Conservation (phyloP, 345 rosid genomes). For the Eucalyptus virginea region DNA sequence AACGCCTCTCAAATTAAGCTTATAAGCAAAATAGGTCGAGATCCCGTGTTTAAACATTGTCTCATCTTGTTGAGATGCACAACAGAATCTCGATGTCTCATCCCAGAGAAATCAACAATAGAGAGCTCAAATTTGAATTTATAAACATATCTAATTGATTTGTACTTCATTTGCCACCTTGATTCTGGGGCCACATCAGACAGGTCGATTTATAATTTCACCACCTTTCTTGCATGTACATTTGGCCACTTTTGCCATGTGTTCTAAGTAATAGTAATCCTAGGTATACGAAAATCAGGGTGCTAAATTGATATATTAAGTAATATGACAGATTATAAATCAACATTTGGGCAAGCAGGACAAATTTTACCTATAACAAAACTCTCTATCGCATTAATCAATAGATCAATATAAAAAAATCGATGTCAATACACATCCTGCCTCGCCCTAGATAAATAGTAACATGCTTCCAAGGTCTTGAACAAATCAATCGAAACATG, state of each 20-base stretch:
- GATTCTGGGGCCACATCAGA: not conserved
- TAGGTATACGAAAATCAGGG: not conserved
- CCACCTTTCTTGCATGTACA: not conserved
- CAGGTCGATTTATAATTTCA: not conserved
- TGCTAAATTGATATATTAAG: not conserved
- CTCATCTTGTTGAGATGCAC: not conserved
- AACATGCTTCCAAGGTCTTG: not conserved
- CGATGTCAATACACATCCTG: not conserved
- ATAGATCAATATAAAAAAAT: not conserved
- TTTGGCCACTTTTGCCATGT: not conserved
- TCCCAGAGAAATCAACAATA: not conserved
- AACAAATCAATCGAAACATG: slow-evolving; percentile 1
- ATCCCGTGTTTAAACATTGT: not conserved
- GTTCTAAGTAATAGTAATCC: not conserved
- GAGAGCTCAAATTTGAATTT: not conserved
- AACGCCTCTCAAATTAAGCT: not conserved
- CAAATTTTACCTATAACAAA: not conserved
- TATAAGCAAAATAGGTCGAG: not conserved
- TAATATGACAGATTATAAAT: not conserved
- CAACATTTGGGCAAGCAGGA: not conserved
- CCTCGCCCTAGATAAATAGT: not conserved
- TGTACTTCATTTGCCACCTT: not conserved
- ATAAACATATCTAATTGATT: not conserved
- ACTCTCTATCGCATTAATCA: not conserved
- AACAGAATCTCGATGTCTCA: not conserved